Base-by-base conservation (phyloP, 352 stramenopile genomes). In the Thalassiosira mediterranea region DNA sequence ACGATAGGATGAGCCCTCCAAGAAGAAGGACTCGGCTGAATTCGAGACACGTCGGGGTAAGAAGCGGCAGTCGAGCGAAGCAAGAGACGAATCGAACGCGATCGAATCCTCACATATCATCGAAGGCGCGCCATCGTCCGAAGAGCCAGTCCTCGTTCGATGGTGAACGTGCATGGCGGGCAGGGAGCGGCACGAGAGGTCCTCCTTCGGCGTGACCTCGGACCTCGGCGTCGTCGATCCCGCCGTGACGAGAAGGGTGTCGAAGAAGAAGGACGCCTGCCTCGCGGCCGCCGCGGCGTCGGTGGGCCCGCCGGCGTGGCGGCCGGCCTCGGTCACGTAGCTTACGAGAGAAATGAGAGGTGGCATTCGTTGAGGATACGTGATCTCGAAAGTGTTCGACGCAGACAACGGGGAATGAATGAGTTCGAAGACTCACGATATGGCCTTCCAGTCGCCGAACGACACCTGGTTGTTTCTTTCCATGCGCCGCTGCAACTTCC, bases 191-290 rank as follows among this genome's bases (percentile, higher is more conserved):
- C 42, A 48, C 8, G 59, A 64, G 8, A 42, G 13, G 34, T 11
- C 17, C 28, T 19, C 40, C 15, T 56, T 42, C 26, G 42, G 25
- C 25, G 40, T 32, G 0, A 23, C 26, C 15, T 72, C 31, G 15
- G 42, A 72, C 26, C 26, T 54, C 23, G 32, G 34, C 38, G 11
- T 28, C 15, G 23, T n/a, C 32, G 59, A 69, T n/a, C n/a, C 13
- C 3, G 48, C 23, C 11, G 51, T 49, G 48, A 34, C 49, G 1
- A 64, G 47, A 17, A 69, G 61, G 15, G 65, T 15, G 25, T 80
- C 59, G 37, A 80, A 80, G 28, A 80, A 70, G 11, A 80, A 69
- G 17, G 61, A 61, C 8, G 58, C 62, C 23, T 74, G 62, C 3
- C 26, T 32, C 13, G 56, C 17, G 2, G 44, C 31, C 17, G 61